Conservation (phyloP, 2,329 filamentous ascomycete species). For the Aspergillus brunneoviolaceus region DNA sequence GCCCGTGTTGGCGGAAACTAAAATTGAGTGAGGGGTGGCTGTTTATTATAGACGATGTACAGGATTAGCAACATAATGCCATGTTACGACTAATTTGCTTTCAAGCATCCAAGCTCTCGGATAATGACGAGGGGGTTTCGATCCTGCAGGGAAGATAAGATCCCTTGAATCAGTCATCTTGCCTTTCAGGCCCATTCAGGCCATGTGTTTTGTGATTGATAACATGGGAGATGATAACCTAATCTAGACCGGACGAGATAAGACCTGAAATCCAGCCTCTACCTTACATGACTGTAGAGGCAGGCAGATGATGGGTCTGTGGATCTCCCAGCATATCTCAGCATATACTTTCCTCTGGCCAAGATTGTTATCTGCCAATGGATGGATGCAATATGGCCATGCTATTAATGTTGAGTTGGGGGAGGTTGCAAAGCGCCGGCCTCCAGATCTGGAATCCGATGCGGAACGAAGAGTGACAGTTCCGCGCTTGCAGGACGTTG, state of each 20-base stretch:
- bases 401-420: neutral
- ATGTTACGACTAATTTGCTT: neutral
- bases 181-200: neutral
- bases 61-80: neutral
- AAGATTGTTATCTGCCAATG: no score
- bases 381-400: no score
- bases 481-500: neutral
- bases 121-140: neutral
- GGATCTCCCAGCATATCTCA: no score
- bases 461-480: neutral
- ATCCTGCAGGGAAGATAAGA: conserved; percentile 6
- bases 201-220: neutral
- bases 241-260: neutral
- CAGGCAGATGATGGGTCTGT: no score
- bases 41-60: neutral
- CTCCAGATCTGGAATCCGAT: neutral
- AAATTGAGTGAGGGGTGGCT: neutral
- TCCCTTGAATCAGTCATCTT: neutral
- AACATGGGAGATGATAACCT: conserved; percentile 3
- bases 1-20: conserved; percentile 31
- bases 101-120: neutral
- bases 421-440: neutral
- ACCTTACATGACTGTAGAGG: neutral
- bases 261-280: neutral
- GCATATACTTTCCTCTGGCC: no score